A percentile compares a stretch with the other conserved stretches of the same genome.
These are phyloP conservation scores for Phytophthora citrophthora DNA, from an alignment of 352 stramenopile genomes.

Conservation along the genomic window DNA sequence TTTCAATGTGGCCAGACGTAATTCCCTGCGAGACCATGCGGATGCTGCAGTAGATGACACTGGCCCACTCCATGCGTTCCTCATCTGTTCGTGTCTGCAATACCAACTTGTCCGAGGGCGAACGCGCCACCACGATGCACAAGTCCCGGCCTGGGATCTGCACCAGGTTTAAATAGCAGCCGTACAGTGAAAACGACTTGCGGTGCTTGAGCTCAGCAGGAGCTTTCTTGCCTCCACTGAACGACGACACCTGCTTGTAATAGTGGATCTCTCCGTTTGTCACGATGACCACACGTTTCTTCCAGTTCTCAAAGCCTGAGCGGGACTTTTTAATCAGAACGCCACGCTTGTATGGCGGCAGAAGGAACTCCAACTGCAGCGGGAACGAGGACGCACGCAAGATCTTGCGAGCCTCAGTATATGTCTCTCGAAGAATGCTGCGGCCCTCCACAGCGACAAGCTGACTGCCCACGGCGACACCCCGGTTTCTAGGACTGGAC, in stretches of 20 bases:
- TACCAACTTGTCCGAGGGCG: constrained; percentile 86
- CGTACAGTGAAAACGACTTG: constrained; percentile 85
- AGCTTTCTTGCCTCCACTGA: constrained; percentile 37
- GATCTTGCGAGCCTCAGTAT: constrained; percentile 52
- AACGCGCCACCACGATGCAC: constrained; percentile 86
- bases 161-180: constrained; percentile 86
- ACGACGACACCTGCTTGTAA: constrained; percentile 69
- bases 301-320: constrained; percentile 89
- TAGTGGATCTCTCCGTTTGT: constrained; percentile 86
- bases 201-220: constrained; percentile 70
- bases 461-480: constrained; percentile 74
- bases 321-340: constrained; percentile 87
- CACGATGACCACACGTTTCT: constrained; percentile 79
- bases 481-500: constrained; percentile 46
- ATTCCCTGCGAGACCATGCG: constrained; percentile 88
- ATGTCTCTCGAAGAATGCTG: constrained; percentile 75
- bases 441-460: constrained; percentile 64
- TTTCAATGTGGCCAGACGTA: constrained; percentile 81
- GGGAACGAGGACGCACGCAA: constrained; percentile 67
- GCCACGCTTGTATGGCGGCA: constrained; percentile 86
- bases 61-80: constrained; percentile 90
- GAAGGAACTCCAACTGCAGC: constrained; percentile 74
- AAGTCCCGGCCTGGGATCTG: constrained; percentile 74
- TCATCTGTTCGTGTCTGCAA: constrained; percentile 67
- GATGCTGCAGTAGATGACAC: constrained; percentile 89